Conservation (phyloP, 169 alveolate species). For the Eimeria mitis region DNA sequence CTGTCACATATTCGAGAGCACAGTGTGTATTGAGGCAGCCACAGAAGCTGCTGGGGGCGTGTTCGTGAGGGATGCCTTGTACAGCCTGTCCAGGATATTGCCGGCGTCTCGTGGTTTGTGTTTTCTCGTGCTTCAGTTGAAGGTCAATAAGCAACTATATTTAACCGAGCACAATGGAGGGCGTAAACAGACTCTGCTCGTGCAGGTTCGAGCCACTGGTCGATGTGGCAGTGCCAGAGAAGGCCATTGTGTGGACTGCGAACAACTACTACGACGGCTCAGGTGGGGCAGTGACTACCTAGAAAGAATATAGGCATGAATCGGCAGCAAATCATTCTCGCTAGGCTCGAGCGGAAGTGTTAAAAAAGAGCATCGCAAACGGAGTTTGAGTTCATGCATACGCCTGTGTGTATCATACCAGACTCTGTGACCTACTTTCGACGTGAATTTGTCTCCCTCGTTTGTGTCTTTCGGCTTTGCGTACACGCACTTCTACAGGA, state of each 20-base stretch:
- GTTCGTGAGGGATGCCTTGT: background rate
- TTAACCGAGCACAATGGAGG: conserved; percentile 4
- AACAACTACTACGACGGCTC: conserved; percentile 78
- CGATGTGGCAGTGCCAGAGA: conserved; percentile 46
- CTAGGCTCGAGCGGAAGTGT: background rate
- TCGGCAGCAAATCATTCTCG: background rate
- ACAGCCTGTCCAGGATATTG: background rate
- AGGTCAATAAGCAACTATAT: background rate
- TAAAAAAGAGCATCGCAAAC: background rate
- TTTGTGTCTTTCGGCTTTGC: background rate
- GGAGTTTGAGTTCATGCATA: background rate
- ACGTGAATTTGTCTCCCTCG: background rate
- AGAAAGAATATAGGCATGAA: too few relatives aligned
- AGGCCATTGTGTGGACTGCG: conserved; percentile 59
- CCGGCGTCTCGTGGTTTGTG: background rate
- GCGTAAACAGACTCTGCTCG: conserved; percentile 22
- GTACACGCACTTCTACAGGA: conserved; percentile 55
- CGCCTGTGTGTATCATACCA: background rate
- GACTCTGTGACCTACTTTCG: background rate
- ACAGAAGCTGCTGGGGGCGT: background rate
- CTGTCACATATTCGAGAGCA: background rate
- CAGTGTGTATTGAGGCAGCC: background rate
- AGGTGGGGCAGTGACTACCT: too few relatives aligned
- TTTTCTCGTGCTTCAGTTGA: background rate
- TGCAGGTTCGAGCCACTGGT: conserved; percentile 77